Conservation (phyloP, 306 rosid genomes). For the Cajanus cajan region DNA sequence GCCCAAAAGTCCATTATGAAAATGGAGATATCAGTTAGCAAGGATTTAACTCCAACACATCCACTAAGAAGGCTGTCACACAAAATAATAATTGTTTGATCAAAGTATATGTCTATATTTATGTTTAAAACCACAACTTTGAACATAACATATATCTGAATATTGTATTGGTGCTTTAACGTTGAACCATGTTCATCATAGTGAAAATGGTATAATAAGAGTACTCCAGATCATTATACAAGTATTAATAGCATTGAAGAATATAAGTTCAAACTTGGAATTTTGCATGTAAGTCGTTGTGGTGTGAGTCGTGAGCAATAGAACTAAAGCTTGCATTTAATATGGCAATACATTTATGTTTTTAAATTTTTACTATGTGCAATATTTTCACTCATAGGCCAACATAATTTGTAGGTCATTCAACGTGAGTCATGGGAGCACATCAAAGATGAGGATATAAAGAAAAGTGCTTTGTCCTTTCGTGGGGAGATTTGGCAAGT, state of each 20-base stretch:
- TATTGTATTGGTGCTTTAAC: neutral
- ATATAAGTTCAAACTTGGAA: neutral
- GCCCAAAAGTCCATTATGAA: neutral
- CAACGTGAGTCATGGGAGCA: conserved; percentile 99
- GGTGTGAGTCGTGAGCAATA: neutral
- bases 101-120: neutral
- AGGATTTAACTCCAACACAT: neutral
- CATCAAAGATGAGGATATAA: conserved; percentile 85
- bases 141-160: neutral
- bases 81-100: neutral
- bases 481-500: conserved; percentile 98
- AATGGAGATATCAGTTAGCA: neutral
- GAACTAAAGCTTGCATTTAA: conserved; percentile 7
- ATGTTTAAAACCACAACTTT: neutral
- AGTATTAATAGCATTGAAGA: conserved; percentile 3
- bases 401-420: conserved; percentile 66
- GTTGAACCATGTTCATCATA: neutral
- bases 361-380: neutral
- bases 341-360: neutral
- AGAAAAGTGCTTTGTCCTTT: conserved; percentile 68
- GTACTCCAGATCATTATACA: conserved; percentile 7
- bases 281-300: neutral
- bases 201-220: conserved; percentile 9
- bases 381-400: conserved; percentile 27
- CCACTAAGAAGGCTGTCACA: neutral